Evolutionary conservation across 768 basidiomycete genomes (phyloP), one percentile per base, ranked within the genome.

Genomic region (Macrolepiota dolichaula): DNA sequence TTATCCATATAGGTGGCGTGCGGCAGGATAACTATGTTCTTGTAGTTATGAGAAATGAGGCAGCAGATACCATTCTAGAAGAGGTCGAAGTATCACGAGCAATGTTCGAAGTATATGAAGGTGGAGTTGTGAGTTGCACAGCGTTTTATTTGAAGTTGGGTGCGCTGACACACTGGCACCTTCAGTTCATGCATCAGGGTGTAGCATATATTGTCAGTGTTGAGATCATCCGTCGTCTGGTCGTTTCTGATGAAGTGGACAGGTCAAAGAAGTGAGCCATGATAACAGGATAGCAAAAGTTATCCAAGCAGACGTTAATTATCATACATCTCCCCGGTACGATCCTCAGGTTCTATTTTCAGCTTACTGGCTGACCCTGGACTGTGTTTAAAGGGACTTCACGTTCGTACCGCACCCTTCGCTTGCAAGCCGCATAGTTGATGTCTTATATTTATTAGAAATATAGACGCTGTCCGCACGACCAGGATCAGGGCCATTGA

Each of bases 51-150:
- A 84, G 79, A 13, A 79, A 74, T 47, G 66, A 73, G 1, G 68
- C 72, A 35, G 65, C 73, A 6, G 71, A 74, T 19, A 76, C 70
- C 17, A 77, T 91, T 35, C 68, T 96, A 9, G 94, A 96, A 73
- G 92, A 95, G 69, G 77, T 93, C 24, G 94, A 96, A 72, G 72
- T 88, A 44, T 92, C 90, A 22, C 78, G 94, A 32, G 92, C 92
- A 0, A 74, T 94, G 57, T 96, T 95, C 65, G 94, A 96, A 71
- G 75, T 91, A 9, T 96, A 95, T 67, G 93, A 95, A 73, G 94
- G 94, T 12, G 93, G 87, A 3, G 86, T 96, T 63, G 91, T 91
- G 71, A 64, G 79, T 76, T 27, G n/a, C 27, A 22, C 24, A 19
- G 49, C 4, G 5, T 2, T n/a, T n/a, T 24, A 37, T 17, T 38